phyloP scores from a whole-genome alignment of 306 rosid species.

The Hippophae tibetana region DNA sequence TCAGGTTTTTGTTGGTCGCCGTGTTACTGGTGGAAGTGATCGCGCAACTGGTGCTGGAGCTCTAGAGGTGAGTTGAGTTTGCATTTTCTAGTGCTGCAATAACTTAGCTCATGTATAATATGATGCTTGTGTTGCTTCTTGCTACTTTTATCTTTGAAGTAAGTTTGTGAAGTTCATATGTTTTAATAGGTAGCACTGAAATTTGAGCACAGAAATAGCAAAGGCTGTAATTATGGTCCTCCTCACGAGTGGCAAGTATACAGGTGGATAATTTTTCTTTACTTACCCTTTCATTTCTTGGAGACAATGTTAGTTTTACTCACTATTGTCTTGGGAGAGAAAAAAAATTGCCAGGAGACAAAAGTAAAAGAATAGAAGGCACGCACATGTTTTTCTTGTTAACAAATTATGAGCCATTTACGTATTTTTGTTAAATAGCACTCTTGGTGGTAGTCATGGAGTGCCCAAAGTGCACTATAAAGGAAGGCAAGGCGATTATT shows the following conservation, averaged over 20 bases:
- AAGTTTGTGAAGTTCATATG: constrained; percentile 2
- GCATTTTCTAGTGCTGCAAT: constrained; percentile 7
- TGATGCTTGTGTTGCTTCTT: background rate
- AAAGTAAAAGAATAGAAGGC: background rate
- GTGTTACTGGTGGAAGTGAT: constrained; percentile 68
- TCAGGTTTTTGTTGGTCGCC: constrained; percentile 87
- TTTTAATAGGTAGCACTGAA: constrained; percentile 81
- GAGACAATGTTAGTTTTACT: background rate
- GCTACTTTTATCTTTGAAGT: constrained; percentile 1
- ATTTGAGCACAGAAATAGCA: constrained; percentile 92
- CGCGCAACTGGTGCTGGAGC: constrained; percentile 61
- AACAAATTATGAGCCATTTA: background rate
- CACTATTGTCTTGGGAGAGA: background rate
- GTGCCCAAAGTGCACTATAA: constrained; percentile 86
- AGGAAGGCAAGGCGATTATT: constrained; percentile 84
- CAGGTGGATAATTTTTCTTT: constrained; percentile 46
- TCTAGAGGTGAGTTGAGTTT: constrained; percentile 42
- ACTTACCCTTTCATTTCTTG: background rate
- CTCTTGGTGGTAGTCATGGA: constrained; percentile 97
- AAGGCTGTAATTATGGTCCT: constrained; percentile 91
- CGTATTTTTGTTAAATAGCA: constrained; percentile 35
- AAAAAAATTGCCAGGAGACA: background rate
- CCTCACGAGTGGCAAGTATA: constrained; percentile 99
- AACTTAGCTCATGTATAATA: background rate
- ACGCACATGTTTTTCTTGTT: too few relatives aligned